Percentiles rank a stretch among this genome's conserved stretches.
Conservation (phyloP, 2,329 filamentous ascomycete genomes). For the Colletotrichum spaethianum region DNA sequence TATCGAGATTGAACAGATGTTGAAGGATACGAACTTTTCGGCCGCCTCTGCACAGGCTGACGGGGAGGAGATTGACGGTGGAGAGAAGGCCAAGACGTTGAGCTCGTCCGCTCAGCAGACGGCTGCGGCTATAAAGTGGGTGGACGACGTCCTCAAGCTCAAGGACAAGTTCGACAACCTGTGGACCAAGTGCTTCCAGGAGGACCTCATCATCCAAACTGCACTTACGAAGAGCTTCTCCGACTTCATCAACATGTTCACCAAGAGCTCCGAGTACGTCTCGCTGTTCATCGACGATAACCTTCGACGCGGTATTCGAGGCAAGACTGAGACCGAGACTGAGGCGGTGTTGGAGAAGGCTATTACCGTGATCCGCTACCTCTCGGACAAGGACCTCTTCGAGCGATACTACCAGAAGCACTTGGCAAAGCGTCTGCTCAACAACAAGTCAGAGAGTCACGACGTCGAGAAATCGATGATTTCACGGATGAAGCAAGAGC, state of each 20-base stretch:
- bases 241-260: conserved; percentile 94
- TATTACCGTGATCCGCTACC: conserved; percentile 87
- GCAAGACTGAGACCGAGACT: conserved; percentile 90
- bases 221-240: conserved; percentile 89
- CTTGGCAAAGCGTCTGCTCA: conserved; percentile 86
- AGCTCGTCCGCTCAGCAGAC: conserved; percentile 80
- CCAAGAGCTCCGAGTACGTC: conserved; percentile 88
- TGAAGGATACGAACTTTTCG: conserved; percentile 70
- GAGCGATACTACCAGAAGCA: conserved; percentile 99
- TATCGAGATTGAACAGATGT: conserved; percentile 81
- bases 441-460: conserved; percentile 90
- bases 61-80: conserved; percentile 65
- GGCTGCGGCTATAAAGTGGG: conserved; percentile 91
- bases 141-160: conserved; percentile 87
- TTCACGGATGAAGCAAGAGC: conserved; percentile 94
- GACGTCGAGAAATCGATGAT: conserved; percentile 98
- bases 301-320: conserved; percentile 92
- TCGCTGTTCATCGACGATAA: conserved; percentile 98
- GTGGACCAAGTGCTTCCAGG: conserved; percentile 79
- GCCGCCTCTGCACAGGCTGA: conserved; percentile 52
- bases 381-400: conserved; percentile 94
- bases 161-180: conserved; percentile 93
- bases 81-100: conserved; percentile 59
- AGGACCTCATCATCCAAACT: conserved; percentile 84
- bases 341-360: conserved; percentile 90